Percentiles rank a stretch among this genome's conserved stretches.
These are phyloP conservation scores for Saposhnikovia divaricata DNA, from an alignment of 129 eudicot genomes.

Conservation along the genomic window DNA sequence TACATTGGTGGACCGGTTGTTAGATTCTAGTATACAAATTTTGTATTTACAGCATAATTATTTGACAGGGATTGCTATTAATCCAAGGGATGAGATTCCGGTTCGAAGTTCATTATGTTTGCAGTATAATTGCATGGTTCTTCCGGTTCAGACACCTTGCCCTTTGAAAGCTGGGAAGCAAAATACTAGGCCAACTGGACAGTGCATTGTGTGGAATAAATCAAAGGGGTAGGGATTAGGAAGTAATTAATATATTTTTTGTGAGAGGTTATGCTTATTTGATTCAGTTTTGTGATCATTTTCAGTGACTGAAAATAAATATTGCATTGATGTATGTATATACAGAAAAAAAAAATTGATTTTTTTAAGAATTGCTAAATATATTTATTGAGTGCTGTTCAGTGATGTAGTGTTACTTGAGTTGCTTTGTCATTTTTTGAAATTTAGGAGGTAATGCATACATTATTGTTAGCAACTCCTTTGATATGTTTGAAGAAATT, in stretches of 20 bases:
- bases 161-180: conserved; percentile 81
- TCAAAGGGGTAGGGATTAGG: conserved; percentile 39
- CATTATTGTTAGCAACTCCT: too few relatives aligned
- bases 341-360: not conserved
- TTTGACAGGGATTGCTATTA: conserved; percentile 54
- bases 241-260: not conserved
- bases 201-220: conserved; percentile 55
- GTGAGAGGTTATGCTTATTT: conserved; percentile 5
- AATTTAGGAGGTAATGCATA: too few relatives aligned
- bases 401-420: too few relatives aligned
- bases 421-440: too few relatives aligned
- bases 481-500: too few relatives aligned
- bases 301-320: not conserved
- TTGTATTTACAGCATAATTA: conserved; percentile 79
- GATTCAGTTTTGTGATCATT: conserved; percentile 16
- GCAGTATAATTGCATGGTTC: conserved; percentile 90
- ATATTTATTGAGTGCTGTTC: too few relatives aligned
- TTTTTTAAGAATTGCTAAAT: not conserved
- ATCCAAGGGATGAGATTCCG: conserved; percentile 78
- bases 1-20: conserved; percentile 56
- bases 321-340: not conserved
- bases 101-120: conserved; percentile 71
- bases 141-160: conserved; percentile 85
- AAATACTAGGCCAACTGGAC: conserved; percentile 72
- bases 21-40: conserved; percentile 44